Evolutionary conservation across 352 stramenopile genomes (phyloP).

Genomic region (Elongisporangium prolatum): DNA sequence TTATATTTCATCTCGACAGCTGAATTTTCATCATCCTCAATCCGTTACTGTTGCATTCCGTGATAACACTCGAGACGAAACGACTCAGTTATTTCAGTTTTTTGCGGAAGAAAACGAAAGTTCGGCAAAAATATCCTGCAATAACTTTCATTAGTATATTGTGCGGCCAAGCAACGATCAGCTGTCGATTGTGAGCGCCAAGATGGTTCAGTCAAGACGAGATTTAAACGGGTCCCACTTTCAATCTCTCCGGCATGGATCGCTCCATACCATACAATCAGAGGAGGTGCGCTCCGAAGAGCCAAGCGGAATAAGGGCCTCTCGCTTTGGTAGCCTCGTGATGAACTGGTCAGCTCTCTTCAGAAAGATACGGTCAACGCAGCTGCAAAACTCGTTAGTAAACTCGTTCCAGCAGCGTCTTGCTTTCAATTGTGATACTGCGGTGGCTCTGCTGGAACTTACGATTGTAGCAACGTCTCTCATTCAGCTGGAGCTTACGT

Average conservation of each 20-base stretch:
- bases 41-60: no score
- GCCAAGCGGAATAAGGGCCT: not conserved
- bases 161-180: not conserved
- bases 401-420: constrained; percentile 37
- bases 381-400: constrained; percentile 16
- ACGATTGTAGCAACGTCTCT: constrained; percentile 35
- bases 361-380: constrained; percentile 1
- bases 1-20: no score
- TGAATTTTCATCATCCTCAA: no score
- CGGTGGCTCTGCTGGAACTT: constrained; percentile 35
- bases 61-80: no score
- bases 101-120: not conserved
- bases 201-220: not conserved
- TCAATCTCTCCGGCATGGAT: not conserved
- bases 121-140: not conserved
- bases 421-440: constrained; percentile 30
- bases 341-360: constrained; percentile 15
- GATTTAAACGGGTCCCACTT: not conserved
- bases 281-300: not conserved
- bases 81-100: no score
- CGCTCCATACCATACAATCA: not conserved
- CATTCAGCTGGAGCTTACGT: constrained; percentile 36
- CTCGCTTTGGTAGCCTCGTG: not conserved
- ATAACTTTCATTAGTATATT: not conserved
- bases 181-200: not conserved